Base-by-base conservation (phyloP, 768 basidiomycete genomes). In the Dictyophora rubrovolvata region DNA sequence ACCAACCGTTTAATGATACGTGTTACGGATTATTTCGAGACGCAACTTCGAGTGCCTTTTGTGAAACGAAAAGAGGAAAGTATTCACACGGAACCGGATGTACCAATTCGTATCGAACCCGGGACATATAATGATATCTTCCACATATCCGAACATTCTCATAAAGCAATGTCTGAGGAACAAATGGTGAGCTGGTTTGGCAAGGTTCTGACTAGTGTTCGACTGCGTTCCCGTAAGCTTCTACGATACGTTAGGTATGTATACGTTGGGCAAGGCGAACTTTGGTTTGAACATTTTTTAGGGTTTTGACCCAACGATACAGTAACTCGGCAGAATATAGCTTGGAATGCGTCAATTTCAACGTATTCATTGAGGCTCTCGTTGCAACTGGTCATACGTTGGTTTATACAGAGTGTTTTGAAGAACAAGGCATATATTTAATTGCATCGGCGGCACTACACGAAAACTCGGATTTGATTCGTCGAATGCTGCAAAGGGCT, bases 1-100 rank as follows among this genome's bases (percentile, higher is more conserved):
- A 94, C 93, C 0, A 93, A 97, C 69, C 90, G 89, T 67, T 77
- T 98, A 37, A 89, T 95, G 79, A 84, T 90, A 56, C 86, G 95
- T 42, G 89, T 96, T 48, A 89, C 87, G 53, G 90, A 90, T 68
- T 93, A 90, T 69, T 97, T 98, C 68, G 93, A 97, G 62, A 89
- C 87, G 0, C 96, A 97, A 76, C 85, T 97, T 34, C 85, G 86
- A 21, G 81, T 56, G 33, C 53, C 50, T 22, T 63, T 53, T 42
- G 55, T 56, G 50, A 58, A 55, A 48, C n/a, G 54, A 28, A 61
- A 61, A 33, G 56, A 58, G 1, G 55, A 56, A 21, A 56, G 21
- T 34, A 18, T 34, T 22, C 34, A 46, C 47, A n/a, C n/a, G 49
- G 36, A 34, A 35, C 23, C 37, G 5, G 28, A 59, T 42, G 11